Percentiles rank a stretch among this genome's conserved stretches.
phyloP scores from a whole-genome alignment of 208 protist genomes.

The Trypanosoma mega region DNA sequence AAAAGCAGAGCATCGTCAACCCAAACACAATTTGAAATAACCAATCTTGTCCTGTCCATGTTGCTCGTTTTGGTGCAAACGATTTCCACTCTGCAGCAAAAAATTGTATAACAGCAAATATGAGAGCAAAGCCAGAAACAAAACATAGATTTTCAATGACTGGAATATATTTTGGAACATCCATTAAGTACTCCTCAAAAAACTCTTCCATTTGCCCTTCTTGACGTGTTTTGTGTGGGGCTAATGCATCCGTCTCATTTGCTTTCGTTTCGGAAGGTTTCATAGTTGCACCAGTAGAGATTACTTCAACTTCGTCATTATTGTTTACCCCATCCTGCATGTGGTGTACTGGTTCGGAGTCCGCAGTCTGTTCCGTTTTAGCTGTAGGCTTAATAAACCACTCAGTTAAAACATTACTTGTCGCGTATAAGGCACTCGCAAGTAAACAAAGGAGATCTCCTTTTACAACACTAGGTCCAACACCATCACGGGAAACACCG shows the following conservation, averaged over 20 bases:
- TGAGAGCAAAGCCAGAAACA: conserved; percentile 72
- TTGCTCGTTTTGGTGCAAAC: conserved; percentile 37
- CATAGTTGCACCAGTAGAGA: background rate
- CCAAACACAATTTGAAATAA: conserved; percentile 81
- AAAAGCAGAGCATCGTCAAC: conserved; percentile 78
- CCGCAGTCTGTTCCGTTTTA: background rate
- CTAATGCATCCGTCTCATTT: background rate
- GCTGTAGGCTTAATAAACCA: conserved; percentile 71
- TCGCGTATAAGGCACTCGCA: conserved; percentile 76
- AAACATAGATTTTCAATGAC: conserved; percentile 71
- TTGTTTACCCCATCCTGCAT: background rate
- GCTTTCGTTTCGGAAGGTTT: background rate
- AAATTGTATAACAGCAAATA: conserved; percentile 77
- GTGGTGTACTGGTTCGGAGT: background rate
- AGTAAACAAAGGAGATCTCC: conserved; percentile 88
- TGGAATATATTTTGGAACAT: conserved; percentile 69
- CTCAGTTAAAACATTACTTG: conserved; percentile 92
- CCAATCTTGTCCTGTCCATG: conserved; percentile 65
- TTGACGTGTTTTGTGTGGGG: background rate
- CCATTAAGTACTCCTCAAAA: conserved; percentile 13
- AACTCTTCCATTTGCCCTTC: background rate
- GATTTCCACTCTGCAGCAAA: conserved; percentile 73
- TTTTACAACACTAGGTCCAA: conserved; percentile 49
- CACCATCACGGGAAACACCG: conserved; percentile 40
- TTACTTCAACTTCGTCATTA: conserved; percentile 6